Percentiles rank a stretch among this genome's conserved stretches.
Conservation (phyloP, 306 rosid species). For the Ochetophila trinervis region DNA sequence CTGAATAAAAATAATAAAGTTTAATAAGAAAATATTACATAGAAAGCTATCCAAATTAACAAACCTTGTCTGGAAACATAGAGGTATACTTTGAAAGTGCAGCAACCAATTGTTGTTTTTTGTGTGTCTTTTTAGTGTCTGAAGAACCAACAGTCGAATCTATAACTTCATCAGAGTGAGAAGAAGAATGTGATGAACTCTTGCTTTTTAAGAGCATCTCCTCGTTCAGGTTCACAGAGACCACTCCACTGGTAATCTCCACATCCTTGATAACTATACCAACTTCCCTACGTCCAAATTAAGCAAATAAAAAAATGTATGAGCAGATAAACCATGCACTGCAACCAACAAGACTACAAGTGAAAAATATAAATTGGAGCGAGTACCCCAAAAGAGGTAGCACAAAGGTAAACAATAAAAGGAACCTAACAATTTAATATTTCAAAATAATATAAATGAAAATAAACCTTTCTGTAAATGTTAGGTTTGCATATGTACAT, state of each 20-base stretch:
- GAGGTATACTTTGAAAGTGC: constrained; percentile 69
- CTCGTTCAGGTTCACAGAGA: constrained; percentile 71
- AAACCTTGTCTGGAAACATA: constrained; percentile 94
- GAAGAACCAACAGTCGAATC: constrained; percentile 45
- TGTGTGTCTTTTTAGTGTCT: constrained; percentile 39
- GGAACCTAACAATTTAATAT: not conserved
- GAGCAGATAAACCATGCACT: constrained; percentile 16
- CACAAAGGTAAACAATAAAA: not conserved
- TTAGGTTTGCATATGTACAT: constrained; percentile 6
- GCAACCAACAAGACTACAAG: not conserved
- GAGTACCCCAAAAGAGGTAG: not conserved
- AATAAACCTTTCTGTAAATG: not conserved
- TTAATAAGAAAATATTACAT: not conserved
- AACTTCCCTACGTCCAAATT: constrained; percentile 79
- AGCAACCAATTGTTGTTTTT: constrained; percentile 52
- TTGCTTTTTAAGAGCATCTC: constrained; percentile 59
- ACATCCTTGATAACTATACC: constrained; percentile 74
- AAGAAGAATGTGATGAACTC: constrained; percentile 53
- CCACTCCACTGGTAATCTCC: constrained; percentile 73
- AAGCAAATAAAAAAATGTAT: constrained; percentile 26
- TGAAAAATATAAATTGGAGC: not conserved
- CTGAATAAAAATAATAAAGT: not conserved
- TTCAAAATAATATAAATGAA: not conserved
- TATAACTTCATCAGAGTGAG: constrained; percentile 39
- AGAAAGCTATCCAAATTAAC: constrained; percentile 4